Evolutionary conservation across 441 rosid genomes (phyloP).

Genomic region (Arabidopsis lyrata): DNA sequence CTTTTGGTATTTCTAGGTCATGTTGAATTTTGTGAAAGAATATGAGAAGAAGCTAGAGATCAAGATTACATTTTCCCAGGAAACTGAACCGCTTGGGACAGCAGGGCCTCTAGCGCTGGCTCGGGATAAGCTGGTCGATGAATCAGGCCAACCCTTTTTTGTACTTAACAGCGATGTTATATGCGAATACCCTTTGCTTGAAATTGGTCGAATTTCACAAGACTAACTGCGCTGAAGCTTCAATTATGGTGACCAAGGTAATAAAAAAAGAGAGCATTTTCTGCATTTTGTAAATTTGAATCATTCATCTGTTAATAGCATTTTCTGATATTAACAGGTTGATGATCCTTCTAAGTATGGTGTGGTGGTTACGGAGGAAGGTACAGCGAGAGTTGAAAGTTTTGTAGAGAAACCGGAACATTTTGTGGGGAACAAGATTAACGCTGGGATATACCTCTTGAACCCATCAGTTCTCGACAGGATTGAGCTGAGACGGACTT

Average conservation of each 20-base stretch:
- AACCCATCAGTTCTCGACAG: conserved; percentile 63
- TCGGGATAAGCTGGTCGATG: conserved; percentile 57
- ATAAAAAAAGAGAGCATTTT: not conserved
- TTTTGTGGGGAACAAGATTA: conserved; percentile 75
- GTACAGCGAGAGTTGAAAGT: conserved; percentile 54
- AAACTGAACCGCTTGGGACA: conserved; percentile 73
- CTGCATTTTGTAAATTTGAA: not conserved
- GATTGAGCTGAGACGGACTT: conserved; percentile 63
- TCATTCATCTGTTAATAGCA: not conserved
- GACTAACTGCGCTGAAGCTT: conserved; percentile 62
- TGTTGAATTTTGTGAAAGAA: conserved; percentile 64
- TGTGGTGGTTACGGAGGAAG: conserved; percentile 63
- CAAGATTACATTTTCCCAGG: conserved; percentile 66
- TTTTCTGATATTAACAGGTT: conserved; percentile 21
- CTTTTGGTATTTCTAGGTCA: conserved; percentile 46
- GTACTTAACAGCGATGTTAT: conserved; percentile 78
- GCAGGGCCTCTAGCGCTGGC: conserved; percentile 77
- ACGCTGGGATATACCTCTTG: conserved; percentile 67
- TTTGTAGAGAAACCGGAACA: conserved; percentile 68
- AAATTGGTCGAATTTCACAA: conserved; percentile 69
- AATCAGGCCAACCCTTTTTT: conserved; percentile 62
- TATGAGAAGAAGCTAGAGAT: conserved; percentile 66
- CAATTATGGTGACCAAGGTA: conserved; percentile 74
- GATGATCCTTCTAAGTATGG: conserved; percentile 75
- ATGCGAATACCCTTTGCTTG: conserved; percentile 63